Conservation (phyloP, 371 early-diverging fungal species). For the Mucor racemosus region DNA sequence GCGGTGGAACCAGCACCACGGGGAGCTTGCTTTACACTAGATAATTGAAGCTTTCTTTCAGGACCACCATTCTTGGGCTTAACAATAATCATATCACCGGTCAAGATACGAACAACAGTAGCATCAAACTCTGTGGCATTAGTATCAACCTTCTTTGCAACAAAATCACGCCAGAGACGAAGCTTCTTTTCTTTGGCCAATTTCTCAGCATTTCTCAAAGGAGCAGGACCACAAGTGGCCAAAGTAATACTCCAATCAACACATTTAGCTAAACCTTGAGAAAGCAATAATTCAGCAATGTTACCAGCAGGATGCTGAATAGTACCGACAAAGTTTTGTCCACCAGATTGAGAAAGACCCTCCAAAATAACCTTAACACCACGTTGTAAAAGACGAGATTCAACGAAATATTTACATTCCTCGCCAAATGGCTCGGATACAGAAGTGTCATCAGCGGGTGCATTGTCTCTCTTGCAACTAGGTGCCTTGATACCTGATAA, state of each 20-base stretch:
- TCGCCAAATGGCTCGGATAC: constrained; percentile 90
- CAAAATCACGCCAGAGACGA: constrained; percentile 81
- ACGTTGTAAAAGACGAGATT: constrained; percentile 87
- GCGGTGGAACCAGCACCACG: constrained; percentile 51
- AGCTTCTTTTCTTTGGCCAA: constrained; percentile 75
- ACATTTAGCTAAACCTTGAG: constrained; percentile 85
- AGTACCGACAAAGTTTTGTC: constrained; percentile 76
- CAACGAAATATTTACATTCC: constrained; percentile 92
- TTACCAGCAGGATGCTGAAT: constrained; percentile 89
- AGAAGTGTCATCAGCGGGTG: constrained; percentile 48
- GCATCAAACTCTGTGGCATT: constrained; percentile 62
- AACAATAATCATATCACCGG: constrained; percentile 83
- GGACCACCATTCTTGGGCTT: constrained; percentile 52
- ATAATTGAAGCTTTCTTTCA: constrained; percentile 83
- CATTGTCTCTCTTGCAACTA: constrained; percentile 76
- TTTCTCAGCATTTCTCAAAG: constrained; percentile 81
- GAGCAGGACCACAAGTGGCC: constrained; percentile 76
- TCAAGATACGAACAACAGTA: constrained; percentile 72
- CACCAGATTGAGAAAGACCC: constrained; percentile 60
- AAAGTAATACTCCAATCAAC: constrained; percentile 87
- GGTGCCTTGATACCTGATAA: constrained; percentile 93
- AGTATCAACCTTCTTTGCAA: constrained; percentile 43
- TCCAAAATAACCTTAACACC: constrained; percentile 88
- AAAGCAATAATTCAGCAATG: constrained; percentile 87
- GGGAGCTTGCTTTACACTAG: constrained; percentile 81